Evolutionary conservation across 2,329 filamentous ascomycete species (phyloP).

Genomic region (Claviceps digitariae): DNA sequence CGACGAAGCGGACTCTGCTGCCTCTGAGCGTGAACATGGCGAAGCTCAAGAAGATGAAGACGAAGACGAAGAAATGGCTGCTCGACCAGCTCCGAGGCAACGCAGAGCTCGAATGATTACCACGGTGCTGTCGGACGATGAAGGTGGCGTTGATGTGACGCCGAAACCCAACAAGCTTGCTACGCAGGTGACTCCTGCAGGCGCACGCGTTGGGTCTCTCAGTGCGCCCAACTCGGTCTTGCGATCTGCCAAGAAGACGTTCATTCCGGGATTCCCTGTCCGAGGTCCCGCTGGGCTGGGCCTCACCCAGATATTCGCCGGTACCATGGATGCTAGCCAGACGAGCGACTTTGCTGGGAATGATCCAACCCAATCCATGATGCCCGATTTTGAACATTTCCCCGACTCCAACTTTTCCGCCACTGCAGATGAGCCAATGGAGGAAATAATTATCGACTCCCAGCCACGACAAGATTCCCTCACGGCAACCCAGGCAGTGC

Average conservation of each 20-base stretch:
- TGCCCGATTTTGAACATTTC: constrained; percentile 44
- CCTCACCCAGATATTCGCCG: constrained; percentile 80
- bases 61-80: constrained; percentile 17
- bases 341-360: constrained; percentile 10
- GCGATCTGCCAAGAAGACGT: constrained; percentile 54
- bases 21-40: constrained; percentile 9
- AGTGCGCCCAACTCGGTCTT: constrained; percentile 48
- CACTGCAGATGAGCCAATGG: constrained; percentile 38
- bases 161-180: constrained; percentile 30
- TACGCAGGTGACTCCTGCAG: constrained; percentile 27
- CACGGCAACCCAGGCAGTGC: constrained; percentile 29
- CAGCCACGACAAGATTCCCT: constrained; percentile 22
- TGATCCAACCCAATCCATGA: constrained; percentile 31
- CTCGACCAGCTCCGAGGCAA: constrained; percentile 26
- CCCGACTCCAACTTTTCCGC: constrained; percentile 49
- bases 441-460: constrained; percentile 37
- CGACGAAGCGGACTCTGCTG: constrained; percentile 25
- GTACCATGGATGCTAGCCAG: constrained; percentile 58
- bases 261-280: constrained; percentile 55
- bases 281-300: constrained; percentile 51
- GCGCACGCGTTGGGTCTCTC: constrained; percentile 30
- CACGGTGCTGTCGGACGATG: constrained; percentile 49
- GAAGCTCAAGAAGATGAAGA: constrained; percentile 22
- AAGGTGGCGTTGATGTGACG: constrained; percentile 31
- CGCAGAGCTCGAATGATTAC: constrained; percentile 36